Evolutionary conservation across 192 early-diverging fungal genomes (phyloP), one percentile per base, ranked within the genome.

Genomic region (Funneliformis geosporum): DNA sequence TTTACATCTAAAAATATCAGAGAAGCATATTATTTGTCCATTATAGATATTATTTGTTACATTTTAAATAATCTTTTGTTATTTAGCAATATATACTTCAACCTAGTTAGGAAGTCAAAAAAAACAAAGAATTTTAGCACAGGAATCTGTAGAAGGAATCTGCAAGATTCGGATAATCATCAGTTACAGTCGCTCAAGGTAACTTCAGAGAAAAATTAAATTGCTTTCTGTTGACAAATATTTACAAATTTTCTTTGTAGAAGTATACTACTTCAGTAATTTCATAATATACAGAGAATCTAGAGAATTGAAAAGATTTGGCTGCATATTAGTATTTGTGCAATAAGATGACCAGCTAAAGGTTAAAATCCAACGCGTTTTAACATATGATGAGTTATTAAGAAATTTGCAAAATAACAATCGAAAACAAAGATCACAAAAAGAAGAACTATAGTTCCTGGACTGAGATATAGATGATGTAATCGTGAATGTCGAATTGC

Each of bases 61-160:
- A n/a, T n/a, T n/a, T n/a, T n/a, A n/a, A n/a, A n/a, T n/a, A n/a
- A n/a, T n/a, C n/a, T n/a, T n/a, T n/a, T n/a, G n/a, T n/a, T n/a
- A n/a, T n/a, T n/a, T n/a, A n/a, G 21, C 21, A 27, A 70, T 18
- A 40, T 70, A 16, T 70, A 70, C 38, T 70, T 70, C n/a, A n/a
- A n/a, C n/a, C n/a, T 21, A 18, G 68, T 8, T 16, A 43, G 23
- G 28, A 70, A 23, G 43, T 43, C 25, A 39, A 3, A 40, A 70
- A 70, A 70, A 70, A 14, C 1, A 27, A 46, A 43, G 39, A 70
- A 42, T 8, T 70, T 43, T 70, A 40, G 68, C 68, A 70, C 18
- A 16, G 68, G 1, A 8, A 68, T 28, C 27, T 68, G 1, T 68
- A 25, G 28, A 68, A 68, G 16, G 66, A 68, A 4, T 70, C 14